Base-by-base conservation (phyloP, 345 rosid species). In the Litchi chinensis region DNA sequence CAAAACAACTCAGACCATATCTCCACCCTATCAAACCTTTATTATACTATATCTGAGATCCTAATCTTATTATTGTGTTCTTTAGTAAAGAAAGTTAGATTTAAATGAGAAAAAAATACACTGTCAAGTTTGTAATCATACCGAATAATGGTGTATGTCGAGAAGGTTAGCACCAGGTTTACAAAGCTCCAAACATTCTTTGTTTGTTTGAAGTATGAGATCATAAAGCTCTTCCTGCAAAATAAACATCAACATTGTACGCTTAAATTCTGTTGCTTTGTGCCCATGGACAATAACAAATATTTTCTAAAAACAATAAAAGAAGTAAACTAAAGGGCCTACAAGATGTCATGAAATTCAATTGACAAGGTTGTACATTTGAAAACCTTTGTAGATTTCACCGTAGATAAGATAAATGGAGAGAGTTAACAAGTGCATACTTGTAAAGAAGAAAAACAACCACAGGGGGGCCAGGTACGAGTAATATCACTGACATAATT, bases 401-500 rank as follows among this genome's bases (percentile, higher is more conserved):
- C 48, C 46, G 69, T 32, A 32, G 41, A 65, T 69, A 10, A 75
- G n/a, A 50, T 26, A 0, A 59, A n/a, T 10, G 26, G 72, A 73
- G n/a, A 76, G 37, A 70, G n/a, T 56, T 63, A 11, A 77, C 63
- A 43, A 82, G 54, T 16, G 79, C 86, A 52, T 85, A 94, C 98
- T 83, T 96, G 96, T 79, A 84, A 81, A 70, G 93, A 77, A 73
- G 93, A 88, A 81, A 96, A 96, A 79, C 88, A 83, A 66, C 99
- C 99, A 66, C 88, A 80, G 18, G 95, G 94, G 37, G 97, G 91
- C 98, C 99, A 96, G 73, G 99, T 91, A 43, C 99, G 94, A 73
- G 99, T 92, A 81, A 96, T 93, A 82, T 96, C 98, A 80, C 99
- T 96, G 81, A 84, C 92, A 83, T 96, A 96, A 75, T 97, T 97